A percentile compares a stretch with the other conserved stretches of the same genome.
phyloP scores from a whole-genome alignment of 805 yeast species.

The Naumovozyma dairenensis region DNA sequence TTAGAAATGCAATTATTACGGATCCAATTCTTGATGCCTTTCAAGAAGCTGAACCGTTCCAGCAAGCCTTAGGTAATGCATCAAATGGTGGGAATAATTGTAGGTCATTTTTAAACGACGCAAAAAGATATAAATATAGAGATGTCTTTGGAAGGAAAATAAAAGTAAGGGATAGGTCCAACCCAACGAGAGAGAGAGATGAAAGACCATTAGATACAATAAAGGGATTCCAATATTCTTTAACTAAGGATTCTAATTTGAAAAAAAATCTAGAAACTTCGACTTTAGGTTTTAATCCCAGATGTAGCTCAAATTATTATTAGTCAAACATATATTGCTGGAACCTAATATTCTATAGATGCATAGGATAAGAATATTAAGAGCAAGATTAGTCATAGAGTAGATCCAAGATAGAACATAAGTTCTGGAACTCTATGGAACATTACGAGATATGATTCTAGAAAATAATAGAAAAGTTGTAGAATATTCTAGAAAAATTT shows the following conservation, averaged over 20 bases:
- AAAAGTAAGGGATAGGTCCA: constrained; percentile 69
- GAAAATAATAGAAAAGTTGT: too few relatives aligned
- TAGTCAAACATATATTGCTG: too few relatives aligned
- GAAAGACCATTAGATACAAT: constrained; percentile 97
- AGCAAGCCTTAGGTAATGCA: constrained; percentile 40
- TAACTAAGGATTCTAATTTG: constrained; percentile 63
- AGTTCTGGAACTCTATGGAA: too few relatives aligned
- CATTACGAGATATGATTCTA: too few relatives aligned
- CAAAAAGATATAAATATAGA: constrained; percentile 29
- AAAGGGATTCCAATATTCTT: constrained; percentile 83
- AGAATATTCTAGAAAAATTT: too few relatives aligned
- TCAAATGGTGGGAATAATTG: constrained; percentile 25
- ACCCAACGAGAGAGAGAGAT: constrained; percentile 86
- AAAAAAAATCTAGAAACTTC: constrained; percentile 72
- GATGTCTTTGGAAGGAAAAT: constrained; percentile 88
- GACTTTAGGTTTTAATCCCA: constrained; percentile 76
- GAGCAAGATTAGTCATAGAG: too few relatives aligned
- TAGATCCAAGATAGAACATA: too few relatives aligned
- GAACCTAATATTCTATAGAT: too few relatives aligned
- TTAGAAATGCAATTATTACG: constrained; percentile 59
- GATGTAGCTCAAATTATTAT: too few relatives aligned
- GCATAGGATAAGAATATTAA: too few relatives aligned
- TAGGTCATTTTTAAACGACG: constrained; percentile 33
- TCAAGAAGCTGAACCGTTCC: constrained; percentile 92
- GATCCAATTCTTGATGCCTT: constrained; percentile 92